Conservation (phyloP, 2,329 filamentous ascomycete species). For the Xylogone sp. region DNA sequence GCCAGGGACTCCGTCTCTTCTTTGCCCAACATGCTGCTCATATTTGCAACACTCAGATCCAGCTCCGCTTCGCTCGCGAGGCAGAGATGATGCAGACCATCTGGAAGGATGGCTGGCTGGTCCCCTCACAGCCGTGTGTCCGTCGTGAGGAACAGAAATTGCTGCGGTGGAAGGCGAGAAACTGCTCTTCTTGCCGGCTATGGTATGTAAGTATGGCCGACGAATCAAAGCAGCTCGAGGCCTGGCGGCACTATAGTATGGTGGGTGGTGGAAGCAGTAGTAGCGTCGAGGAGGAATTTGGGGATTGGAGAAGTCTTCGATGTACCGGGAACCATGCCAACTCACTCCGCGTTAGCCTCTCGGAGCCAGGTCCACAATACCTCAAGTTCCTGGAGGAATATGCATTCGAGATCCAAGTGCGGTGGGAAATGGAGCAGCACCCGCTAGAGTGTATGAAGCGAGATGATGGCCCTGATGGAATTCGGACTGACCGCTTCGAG, state of each 20-base stretch:
- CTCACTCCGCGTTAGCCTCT: constrained; percentile 2
- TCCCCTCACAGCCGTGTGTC: constrained; percentile 13
- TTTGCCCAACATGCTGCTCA: constrained; percentile 12
- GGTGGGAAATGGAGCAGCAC: constrained; percentile 7
- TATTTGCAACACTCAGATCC: constrained; percentile 17
- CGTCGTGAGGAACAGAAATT: neutral
- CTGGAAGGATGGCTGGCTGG: constrained; percentile 10
- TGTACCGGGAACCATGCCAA: neutral
- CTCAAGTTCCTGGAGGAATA: constrained; percentile 16
- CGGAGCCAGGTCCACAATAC: constrained; percentile 13
- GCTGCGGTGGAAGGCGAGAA: neutral
- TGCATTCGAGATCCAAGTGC: constrained; percentile 11
- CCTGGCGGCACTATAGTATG: neutral
- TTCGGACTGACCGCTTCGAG: constrained; percentile 2
- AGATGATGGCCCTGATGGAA: neutral
- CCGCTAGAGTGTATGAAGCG: neutral
- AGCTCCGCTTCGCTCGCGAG: constrained; percentile 3
- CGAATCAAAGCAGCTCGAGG: neutral
- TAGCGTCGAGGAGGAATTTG: neutral
- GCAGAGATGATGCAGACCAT: constrained; percentile 10
- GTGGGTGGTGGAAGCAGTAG: neutral
- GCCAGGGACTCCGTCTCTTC: constrained; percentile 11
- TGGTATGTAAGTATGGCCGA: neutral
- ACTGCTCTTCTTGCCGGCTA: neutral
- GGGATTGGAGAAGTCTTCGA: neutral